Base-by-base conservation (phyloP, 2,329 filamentous ascomycete genomes). In the Colletotrichum sp. region DNA sequence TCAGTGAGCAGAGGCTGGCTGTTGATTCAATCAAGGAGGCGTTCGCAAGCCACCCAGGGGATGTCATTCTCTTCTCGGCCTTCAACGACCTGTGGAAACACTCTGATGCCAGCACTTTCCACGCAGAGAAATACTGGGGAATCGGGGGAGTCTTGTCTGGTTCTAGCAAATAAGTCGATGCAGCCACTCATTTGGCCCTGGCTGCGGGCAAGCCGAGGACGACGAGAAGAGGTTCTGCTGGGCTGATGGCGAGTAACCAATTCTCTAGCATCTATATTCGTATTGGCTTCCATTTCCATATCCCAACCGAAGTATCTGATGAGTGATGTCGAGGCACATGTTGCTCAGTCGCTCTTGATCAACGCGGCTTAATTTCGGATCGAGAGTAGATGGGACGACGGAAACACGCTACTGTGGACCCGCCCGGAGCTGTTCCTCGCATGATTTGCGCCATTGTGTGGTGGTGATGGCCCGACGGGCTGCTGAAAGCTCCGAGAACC, bases 31-130 rank as follows among this genome's bases (percentile, higher is more conserved):
- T 98, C 80, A 91, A 90, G 83, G 81, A 82, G 49, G 86, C 88
- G 4, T 95, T 95, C 81, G 81, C 86, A 16, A 82, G 84, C 65
- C 89, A 85, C 66, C 83, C 86, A 1, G 82, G 83, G 5, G 84
- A 92, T 71, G 81, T 96, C 59, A 90, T 96, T 78, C 86, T 98
- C 26, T 96, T 97, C 85, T 94, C 93, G 32, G 93, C 94, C 5
- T 96, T 93, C 86, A 94, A 98, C 84, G 94, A 95, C 77, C 81
- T 88, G 67, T 98, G 95, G 95, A 98, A 98, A 89, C 83, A 86
- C 55, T 90, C 94, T 79, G 89, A 86, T 69, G 83, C 87, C 4
- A 87, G 84, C 26, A 93, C 93, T 2, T 95, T 93, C 83, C 90
- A 91, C 75, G 91, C 94, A 4, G 95, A 98, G 86, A 90, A 92